These are phyloP conservation scores for Yamadazyma oceani DNA, from an alignment of 1,139 yeast species.

Conservation along the genomic window DNA sequence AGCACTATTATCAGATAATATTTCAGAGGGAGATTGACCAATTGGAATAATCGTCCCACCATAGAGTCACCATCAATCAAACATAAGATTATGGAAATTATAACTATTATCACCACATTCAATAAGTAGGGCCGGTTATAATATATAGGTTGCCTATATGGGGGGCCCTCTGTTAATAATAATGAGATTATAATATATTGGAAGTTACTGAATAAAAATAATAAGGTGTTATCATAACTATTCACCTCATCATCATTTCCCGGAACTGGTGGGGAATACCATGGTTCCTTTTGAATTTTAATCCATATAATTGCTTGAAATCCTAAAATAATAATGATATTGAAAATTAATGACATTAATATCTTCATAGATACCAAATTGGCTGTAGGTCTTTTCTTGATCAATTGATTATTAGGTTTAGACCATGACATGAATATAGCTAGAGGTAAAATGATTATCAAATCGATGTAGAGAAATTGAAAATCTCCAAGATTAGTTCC, in stretches of 20 bases:
- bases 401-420: slow-evolving; percentile 63
- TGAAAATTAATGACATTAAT: slow-evolving; percentile 74
- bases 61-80: slow-evolving; percentile 46
- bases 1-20: slow-evolving; percentile 54
- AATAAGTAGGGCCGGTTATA: slow-evolving; percentile 70
- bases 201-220: slow-evolving; percentile 79
- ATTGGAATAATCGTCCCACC: slow-evolving; percentile 71
- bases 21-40: slow-evolving; percentile 56
- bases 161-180: slow-evolving; percentile 86
- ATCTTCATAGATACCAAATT: slow-evolving; percentile 88
- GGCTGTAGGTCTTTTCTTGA: slow-evolving; percentile 85
- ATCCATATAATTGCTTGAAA: slow-evolving; percentile 75
- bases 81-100: slow-evolving; percentile 53
- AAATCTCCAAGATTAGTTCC: slow-evolving; percentile 98
- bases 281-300: slow-evolving; percentile 53
- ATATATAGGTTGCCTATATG: slow-evolving; percentile 80
- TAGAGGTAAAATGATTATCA: slow-evolving; percentile 84
- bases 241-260: slow-evolving; percentile 84
- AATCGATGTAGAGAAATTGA: slow-evolving; percentile 91
- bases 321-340: slow-evolving; percentile 57
- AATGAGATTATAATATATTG: slow-evolving; percentile 87
- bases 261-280: slow-evolving; percentile 83
- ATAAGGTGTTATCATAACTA: slow-evolving; percentile 84
- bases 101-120: slow-evolving; percentile 53
- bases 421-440: slow-evolving; percentile 99